Conservation (phyloP, 768 basidiomycete species). For the Mycena olivaceomarginata region DNA sequence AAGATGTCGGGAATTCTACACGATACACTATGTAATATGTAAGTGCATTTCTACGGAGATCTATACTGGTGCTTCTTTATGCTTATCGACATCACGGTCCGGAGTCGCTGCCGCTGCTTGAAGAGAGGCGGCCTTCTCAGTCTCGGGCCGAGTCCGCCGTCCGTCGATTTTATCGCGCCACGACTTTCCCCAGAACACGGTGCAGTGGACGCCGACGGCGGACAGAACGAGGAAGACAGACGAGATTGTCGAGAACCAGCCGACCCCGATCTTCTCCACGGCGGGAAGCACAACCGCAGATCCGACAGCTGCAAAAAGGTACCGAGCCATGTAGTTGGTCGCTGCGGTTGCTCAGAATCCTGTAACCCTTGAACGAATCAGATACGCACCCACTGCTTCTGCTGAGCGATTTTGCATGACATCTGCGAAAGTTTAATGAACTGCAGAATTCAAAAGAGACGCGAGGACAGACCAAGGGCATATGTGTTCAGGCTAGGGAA, state of each 20-base stretch:
- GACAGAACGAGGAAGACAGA: conserved; percentile 34
- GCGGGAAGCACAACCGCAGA: conserved; percentile 42
- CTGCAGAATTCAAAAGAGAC: background rate
- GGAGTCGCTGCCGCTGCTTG: no score
- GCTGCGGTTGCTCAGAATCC: background rate
- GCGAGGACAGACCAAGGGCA: conserved; percentile 34
- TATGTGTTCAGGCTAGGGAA: conserved; percentile 44
- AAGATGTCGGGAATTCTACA: no score
- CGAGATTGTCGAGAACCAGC: conserved; percentile 44
- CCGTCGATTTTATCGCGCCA: conserved; percentile 41
- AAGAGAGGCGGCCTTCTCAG: no score
- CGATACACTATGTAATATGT: no score
- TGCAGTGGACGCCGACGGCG: conserved; percentile 28
- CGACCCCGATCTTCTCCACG: conserved; percentile 40
- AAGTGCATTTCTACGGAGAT: no score
- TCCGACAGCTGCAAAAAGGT: conserved; percentile 42
- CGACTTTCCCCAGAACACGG: conserved; percentile 40
- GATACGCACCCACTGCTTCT: conserved; percentile 36
- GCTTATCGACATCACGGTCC: no score
- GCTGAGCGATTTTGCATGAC: conserved; percentile 46
- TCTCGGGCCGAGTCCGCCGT: no score
- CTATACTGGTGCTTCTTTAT: no score
- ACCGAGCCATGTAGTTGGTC: conserved; percentile 41
- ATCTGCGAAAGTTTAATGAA: conserved; percentile 16
- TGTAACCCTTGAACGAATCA: background rate